Base-by-base conservation (phyloP, 2,329 filamentous ascomycete genomes). In the Fusarium sp. region DNA sequence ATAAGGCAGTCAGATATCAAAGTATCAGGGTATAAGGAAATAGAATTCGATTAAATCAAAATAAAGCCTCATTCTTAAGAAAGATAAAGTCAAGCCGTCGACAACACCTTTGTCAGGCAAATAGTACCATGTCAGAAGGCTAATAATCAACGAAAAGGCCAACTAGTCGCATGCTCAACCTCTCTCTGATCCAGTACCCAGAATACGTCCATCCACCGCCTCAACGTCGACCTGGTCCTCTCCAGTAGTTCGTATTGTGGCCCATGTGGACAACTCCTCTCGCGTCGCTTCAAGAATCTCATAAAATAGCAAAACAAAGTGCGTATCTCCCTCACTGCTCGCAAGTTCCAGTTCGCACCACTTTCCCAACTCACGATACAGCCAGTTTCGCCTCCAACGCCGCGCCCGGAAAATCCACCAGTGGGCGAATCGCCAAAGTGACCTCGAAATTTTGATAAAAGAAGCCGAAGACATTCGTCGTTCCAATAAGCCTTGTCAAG, bases 361-460 rank as follows among this genome's bases (percentile, higher is more conserved):
- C 47, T 57, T 63, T 58, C 61, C 66, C 64, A 70, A 68, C 61
- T 57, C 72, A 67, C 68, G 34, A 55, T 66, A 66, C 62, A 61
- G 51, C 72, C 71, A 53, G 42, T 65, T 75, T 74, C 72, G 72
- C 72, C 72, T 59, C 63, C 56, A 74, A 74, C 72, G 72, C 72
- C 72, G 67, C 69, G 72, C 72, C 72, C 72, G 58, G 61, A 74
- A 74, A 60, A 59, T 68, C 72, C 72, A 69, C 62, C 60, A 71
- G 53, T 70, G 69, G 69, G 69, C 71, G 63, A 71, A 60, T 72
- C 59, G 68, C 69, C 71, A 67, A 73, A 66, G 40, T 63, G 67
- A 69, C 55, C 69, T 72, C 59, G 59, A 50, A 65, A 60, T 62
- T 63, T 66, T 66, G 50, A 71, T 60, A 65, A 68, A 72, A 69